phyloP scores from a whole-genome alignment of 768 basidiomycete species.

The Clavulina sp. region DNA sequence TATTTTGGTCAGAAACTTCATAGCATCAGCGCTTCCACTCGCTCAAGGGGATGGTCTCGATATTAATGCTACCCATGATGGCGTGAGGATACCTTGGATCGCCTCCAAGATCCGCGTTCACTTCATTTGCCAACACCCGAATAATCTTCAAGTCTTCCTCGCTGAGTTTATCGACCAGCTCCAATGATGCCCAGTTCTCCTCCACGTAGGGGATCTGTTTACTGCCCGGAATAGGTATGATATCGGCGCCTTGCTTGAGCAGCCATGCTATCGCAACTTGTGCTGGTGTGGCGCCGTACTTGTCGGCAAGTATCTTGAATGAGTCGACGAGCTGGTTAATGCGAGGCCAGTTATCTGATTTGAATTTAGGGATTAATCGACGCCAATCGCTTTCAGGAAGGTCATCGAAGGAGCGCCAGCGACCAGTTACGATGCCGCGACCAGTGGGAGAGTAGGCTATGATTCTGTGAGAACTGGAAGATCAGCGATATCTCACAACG shows the following conservation, averaged over 20 bases:
- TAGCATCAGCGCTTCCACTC: too few species aligned
- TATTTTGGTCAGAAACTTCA: too few species aligned
- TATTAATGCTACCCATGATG: too few species aligned
- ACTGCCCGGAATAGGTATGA: constrained; percentile 15
- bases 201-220: constrained; percentile 1
- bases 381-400: constrained; percentile 6
- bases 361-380: constrained; percentile 3
- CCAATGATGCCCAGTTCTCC: background rate
- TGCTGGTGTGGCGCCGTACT: constrained; percentile 8
- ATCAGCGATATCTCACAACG: background rate
- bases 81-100: too few species aligned
- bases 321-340: constrained; percentile 11
- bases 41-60: too few species aligned
- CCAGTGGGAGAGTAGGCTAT: constrained; percentile 38
- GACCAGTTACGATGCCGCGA: constrained; percentile 33
- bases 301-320: constrained; percentile 11
- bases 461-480: constrained; percentile 12
- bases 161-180: background rate
- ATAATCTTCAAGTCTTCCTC: background rate
- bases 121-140: background rate
- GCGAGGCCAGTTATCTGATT: constrained; percentile 10
- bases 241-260: constrained; percentile 12
- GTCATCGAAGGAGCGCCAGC: constrained; percentile 13
- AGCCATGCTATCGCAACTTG: constrained; percentile 15
- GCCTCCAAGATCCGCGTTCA: background rate